phyloP scores from a whole-genome alignment of 805 yeast genomes.

The Naumovozyma baii region DNA sequence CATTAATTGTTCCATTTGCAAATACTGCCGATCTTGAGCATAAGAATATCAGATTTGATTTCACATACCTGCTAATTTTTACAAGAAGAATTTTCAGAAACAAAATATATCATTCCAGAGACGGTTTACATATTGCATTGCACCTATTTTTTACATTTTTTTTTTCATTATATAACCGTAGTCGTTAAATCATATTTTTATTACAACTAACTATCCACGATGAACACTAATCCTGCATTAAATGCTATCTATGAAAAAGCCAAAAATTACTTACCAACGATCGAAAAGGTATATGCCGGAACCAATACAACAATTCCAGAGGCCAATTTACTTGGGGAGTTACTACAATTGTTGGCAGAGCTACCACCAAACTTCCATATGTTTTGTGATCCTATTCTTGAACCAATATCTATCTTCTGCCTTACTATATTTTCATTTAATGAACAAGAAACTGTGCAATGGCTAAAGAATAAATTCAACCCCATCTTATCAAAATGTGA shows the following conservation, averaged over 20 bases:
- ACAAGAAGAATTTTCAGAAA: too few species aligned
- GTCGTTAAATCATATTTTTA: background rate
- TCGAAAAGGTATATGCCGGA: slow-evolving; percentile 25
- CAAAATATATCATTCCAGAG: too few species aligned
- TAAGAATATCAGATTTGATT: too few species aligned
- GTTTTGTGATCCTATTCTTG: slow-evolving; percentile 45
- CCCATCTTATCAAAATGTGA: slow-evolving; percentile 40
- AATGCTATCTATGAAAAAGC: slow-evolving; percentile 10
- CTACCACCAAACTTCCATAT: slow-evolving; percentile 34
- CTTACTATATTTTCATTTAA: slow-evolving; percentile 52
- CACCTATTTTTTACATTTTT: background rate
- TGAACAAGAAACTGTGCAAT: slow-evolving; percentile 36
- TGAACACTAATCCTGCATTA: slow-evolving; percentile 1
- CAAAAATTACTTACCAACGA: slow-evolving; percentile 13
- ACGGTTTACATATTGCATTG: background rate
- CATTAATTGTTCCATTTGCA: too few species aligned
- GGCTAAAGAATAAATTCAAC: slow-evolving; percentile 35
- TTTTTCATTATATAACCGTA: background rate
- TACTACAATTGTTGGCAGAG: slow-evolving; percentile 30
- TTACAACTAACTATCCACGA: background rate
- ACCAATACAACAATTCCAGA: slow-evolving; percentile 20
- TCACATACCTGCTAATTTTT: too few species aligned
- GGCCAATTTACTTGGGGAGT: slow-evolving; percentile 30
- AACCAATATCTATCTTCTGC: slow-evolving; percentile 43
- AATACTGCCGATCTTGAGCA: too few species aligned